Evolutionary conservation across 169 alveolate genomes (phyloP), one percentile per base, ranked within the genome.

Genomic region (Plasmodium gonderi): DNA sequence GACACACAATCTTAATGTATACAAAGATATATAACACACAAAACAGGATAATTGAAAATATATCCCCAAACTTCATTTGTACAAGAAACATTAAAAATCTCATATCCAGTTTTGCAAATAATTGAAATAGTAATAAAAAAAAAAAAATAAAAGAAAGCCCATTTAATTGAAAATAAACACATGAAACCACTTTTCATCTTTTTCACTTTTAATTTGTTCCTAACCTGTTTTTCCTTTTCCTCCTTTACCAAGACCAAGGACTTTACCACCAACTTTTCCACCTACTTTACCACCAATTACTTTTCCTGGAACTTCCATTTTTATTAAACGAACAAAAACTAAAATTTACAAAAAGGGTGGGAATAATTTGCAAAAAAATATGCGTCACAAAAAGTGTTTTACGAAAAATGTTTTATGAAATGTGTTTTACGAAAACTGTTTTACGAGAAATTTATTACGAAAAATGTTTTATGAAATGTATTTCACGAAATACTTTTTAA

Each of bases 251-350:
- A 95, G 94, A 87, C 97, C 97, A 92, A 96, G 95, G 44, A 94
- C 95, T 81, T 96, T 97, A 44, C 98, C 98, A 77, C 98, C 98
- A 23, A 97, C 96, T 91, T 97, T 97, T 90, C 98, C 98, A 82
- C 98, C 98, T 17, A 97, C 96, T 74, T 97, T 97, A 29, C 98
- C 98, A 87, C 98, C 97, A 68, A 96, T 96, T 90, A 95, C 90
- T 90, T 90, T 90, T 90, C 94, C 94, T 77, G 94, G 80, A 60
- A 90, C 94, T 77, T 90, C 94, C 94, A 90, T 90, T 11, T 77
- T 76, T 8, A 77, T 4, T 72, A 40, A 33, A 42, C 29, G 76
- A 6, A 75, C 44, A 85, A 74, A 42, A 44, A 69, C 14, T 38
- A 67, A 26, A 77, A 60, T 9, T 23, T 79, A 23, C 45, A 78